These are phyloP conservation scores for Neurospora sp. DNA, from an alignment of 495 filamentous ascomycete species.

Conservation along the genomic window DNA sequence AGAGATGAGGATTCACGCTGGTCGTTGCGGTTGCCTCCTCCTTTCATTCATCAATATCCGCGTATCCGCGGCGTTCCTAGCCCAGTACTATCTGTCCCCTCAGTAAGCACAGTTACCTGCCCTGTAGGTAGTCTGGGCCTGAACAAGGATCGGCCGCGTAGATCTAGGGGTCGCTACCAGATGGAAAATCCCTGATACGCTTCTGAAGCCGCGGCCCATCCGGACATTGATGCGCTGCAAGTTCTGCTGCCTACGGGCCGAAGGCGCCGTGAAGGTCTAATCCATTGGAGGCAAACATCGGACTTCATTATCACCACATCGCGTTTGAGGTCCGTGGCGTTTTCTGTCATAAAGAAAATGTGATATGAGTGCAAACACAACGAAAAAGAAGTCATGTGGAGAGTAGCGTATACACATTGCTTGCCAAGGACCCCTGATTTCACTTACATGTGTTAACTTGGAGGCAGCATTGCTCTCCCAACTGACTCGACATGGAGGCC, in stretches of 20 bases:
- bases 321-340: neutral
- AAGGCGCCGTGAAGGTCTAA: neutral
- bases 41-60: neutral
- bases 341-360: neutral
- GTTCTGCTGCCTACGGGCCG: neutral
- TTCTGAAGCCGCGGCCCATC: neutral
- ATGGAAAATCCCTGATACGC: neutral
- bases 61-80: neutral
- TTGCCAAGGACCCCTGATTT: neutral
- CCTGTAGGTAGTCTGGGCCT: neutral
- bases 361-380: neutral
- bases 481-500: neutral
- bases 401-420: neutral
- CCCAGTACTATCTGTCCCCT: neutral
- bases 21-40: neutral
- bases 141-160: neutral
- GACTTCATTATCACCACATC: neutral
- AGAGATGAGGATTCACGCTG: neutral
- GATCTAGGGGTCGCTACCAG: neutral
- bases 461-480: neutral
- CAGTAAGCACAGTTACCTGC: neutral
- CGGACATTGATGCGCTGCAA: neutral
- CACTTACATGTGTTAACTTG: neutral
- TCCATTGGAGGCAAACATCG: neutral
- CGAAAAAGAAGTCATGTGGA: neutral